Base-by-base conservation (phyloP, 2,329 filamentous ascomycete genomes). In the Tolypocladium paradoxum region DNA sequence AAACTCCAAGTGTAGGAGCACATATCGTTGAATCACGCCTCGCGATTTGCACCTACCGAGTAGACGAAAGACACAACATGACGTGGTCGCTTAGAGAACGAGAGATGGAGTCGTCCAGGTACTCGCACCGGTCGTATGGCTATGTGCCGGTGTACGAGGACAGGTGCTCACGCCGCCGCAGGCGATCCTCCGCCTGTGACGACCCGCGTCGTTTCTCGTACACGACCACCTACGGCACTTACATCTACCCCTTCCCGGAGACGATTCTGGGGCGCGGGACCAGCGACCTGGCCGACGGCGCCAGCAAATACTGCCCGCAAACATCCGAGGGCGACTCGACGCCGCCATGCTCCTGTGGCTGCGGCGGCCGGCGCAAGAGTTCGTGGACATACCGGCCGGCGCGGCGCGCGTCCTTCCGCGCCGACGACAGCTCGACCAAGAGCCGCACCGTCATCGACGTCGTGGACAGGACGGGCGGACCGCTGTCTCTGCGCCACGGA, bases 401-500 rank as follows among this genome's bases (percentile, higher is more conserved):
- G 46, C n/a, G 9, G 33, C 29, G 46, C 22, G 18, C 6, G 29
- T 14, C 29, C 31, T 11, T 9, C 31, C 24, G 31, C 33, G 7
- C 5, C 20, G 20, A 27, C n/a, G 46, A 4, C 22, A n/a, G 20
- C 2, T 16, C 20, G 47, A 9, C 31, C 8, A 6, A 3, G 49
- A 43, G 27, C 18, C 50, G 50, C 27, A 34, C 43, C 48, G 51
- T 38, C 24, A 53, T 66, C 24, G 49, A 57, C 18, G 60, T 65
- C 35, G 54, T 57, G 18, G 60, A 66, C 51, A 51, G 51, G 14
- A 62, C 60, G 1, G 45, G 38, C 33, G 51, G 62, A 7, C 12
- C 48, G 2, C 40, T 59, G 22, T 51, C 53, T n/a, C 45, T 24
- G n/a, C 54, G 54, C 27, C 47, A 64, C 37, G 60, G 61, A 20